Conservation (phyloP, 371 early-diverging fungal species). For the Smittium mucronatum region DNA sequence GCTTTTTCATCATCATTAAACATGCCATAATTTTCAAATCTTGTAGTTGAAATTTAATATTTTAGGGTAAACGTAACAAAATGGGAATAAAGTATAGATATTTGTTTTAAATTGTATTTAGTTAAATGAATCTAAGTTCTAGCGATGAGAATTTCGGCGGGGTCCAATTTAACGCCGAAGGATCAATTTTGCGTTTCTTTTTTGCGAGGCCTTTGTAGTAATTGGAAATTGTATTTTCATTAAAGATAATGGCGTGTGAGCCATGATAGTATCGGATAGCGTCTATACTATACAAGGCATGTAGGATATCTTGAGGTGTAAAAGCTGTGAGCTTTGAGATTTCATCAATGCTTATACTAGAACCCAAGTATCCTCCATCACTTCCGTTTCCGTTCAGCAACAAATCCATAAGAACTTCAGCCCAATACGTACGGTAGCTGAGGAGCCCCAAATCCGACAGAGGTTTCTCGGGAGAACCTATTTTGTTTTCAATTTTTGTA, state of each 20-base stretch:
- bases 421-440: slow-evolving; percentile 94
- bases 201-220: slow-evolving; percentile 56
- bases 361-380: background rate
- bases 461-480: slow-evolving; percentile 98
- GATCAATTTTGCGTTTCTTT: slow-evolving; percentile 60
- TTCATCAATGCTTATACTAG: slow-evolving; percentile 17
- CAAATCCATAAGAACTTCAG: slow-evolving; percentile 59
- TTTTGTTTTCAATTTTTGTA: slow-evolving; percentile 84
- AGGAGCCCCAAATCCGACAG: slow-evolving; percentile 96
- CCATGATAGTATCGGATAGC: slow-evolving; percentile 91
- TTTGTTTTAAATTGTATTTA: no score
- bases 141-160: slow-evolving; percentile 65
- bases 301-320: slow-evolving; percentile 63
- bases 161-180: slow-evolving; percentile 61
- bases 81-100: no score
- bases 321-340: slow-evolving; percentile 48
- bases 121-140: slow-evolving; percentile 57
- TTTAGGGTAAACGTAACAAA: no score
- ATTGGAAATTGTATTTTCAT: slow-evolving; percentile 74
- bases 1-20: no score
- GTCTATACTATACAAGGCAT: slow-evolving; percentile 83
- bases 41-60: no score
- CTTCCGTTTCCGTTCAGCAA: slow-evolving; percentile 15
- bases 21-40: no score
- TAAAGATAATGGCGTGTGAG: slow-evolving; percentile 79